Conservation (phyloP, 1,284 basidiomycete species). For the Pyrrhoderma lamaoense region DNA sequence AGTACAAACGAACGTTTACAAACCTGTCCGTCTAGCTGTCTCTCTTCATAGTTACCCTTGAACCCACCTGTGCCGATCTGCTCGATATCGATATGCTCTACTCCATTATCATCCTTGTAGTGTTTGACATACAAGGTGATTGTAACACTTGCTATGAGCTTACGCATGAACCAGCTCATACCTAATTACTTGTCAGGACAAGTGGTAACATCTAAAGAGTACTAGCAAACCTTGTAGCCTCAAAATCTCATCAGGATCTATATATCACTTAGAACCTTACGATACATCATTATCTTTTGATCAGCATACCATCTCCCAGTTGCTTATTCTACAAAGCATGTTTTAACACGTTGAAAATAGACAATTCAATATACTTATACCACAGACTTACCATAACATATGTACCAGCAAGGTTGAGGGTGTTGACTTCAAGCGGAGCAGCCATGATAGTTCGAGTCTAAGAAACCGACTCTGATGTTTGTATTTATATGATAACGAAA, state of each 20-base stretch:
- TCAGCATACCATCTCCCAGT: conserved; percentile 35
- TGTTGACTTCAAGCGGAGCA: conserved; percentile 43
- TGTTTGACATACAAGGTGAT: conserved; percentile 52
- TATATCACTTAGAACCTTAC: background rate
- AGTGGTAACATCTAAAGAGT: too few species aligned
- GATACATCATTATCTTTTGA: background rate
- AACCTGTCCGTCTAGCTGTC: conserved; percentile 45
- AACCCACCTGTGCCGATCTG: conserved; percentile 56
- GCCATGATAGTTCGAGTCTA: conserved; percentile 33
- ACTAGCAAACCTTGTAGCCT: conserved; percentile 45
- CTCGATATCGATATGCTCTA: conserved; percentile 56
- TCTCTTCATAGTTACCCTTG: conserved; percentile 44
- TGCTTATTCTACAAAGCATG: conserved; percentile 36
- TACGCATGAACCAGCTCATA: conserved; percentile 48
- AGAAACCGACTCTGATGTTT: too few species aligned
- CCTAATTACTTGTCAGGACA: too few species aligned
- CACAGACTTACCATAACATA: conserved; percentile 37
- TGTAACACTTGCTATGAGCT: conserved; percentile 43
- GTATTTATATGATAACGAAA: too few species aligned
- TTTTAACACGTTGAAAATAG: too few species aligned
- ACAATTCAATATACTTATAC: background rate
- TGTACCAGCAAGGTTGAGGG: conserved; percentile 38
- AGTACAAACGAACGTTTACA: too few species aligned
- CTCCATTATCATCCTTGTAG: conserved; percentile 44
- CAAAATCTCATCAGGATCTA: conserved; percentile 46